Base-by-base conservation (phyloP, 106 monocot genomes). In the Dioscorea dumetorum region DNA sequence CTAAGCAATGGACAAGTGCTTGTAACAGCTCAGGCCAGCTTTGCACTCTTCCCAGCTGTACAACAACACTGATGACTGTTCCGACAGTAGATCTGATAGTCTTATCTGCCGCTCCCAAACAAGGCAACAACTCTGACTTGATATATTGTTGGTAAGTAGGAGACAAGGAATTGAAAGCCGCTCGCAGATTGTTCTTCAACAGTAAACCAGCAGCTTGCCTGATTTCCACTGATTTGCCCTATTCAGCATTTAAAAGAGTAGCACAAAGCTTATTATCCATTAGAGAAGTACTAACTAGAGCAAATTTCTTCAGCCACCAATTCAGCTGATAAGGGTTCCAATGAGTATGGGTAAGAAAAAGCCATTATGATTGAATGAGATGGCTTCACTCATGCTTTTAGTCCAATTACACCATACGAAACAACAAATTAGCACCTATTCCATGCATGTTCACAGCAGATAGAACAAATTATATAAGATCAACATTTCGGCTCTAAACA, bases 21-120 rank as follows among this genome's bases (percentile, higher is more conserved):
- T 99, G 90, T 70, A 99, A 71, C 82, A 99, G 76, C 66, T 99
- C 97, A 28, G 92, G 84, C 97, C 97, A 99, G 48, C 92, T 80
- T 58, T 72, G 50, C 60, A 99, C 70, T 62, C 71, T 67, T 18
- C 72, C 84, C 61, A 79, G 58, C 62, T 92, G 89, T 75, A 99
- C 77, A 54, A 99, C 74, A 49, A 93, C 92, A 75, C 84, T 90
- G 17, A 99, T 76, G 68, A 99, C 87, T 64, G 97, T 92, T 75
- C 97, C 97, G 71, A 93, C 89, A 48, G 97, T 99, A 41, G 97
- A 87, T 63, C 97, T 84, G 12, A 99, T 83, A 1, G 83, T 76
- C 72, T 77, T 86, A 73, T 99, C 89, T 24, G 82, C 17, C 66
- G 92, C 84, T 20, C 97, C 97, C 60, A 99, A 80, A 79, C 84